Evolutionary conservation across 23 red algal species (phyloP).

Genomic region (Gracilaria caudata): DNA sequence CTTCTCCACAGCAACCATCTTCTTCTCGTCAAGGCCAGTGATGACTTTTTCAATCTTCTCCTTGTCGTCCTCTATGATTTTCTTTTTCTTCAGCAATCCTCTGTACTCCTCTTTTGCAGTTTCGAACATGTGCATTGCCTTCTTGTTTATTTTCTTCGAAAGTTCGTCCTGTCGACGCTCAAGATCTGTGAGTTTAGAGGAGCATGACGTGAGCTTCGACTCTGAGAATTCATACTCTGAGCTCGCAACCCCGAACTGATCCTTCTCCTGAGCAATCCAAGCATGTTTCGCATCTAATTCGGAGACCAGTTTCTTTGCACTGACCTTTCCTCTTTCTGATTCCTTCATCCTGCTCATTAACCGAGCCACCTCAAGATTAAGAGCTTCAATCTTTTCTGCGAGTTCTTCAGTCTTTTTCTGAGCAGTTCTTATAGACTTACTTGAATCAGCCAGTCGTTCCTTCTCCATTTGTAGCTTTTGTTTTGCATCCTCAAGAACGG

Average conservation of each 20-base stretch:
- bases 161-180: conserved; percentile 53
- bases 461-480: conserved; percentile 26
- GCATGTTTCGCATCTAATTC: conserved; percentile 37
- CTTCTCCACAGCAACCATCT: conserved; percentile 88
- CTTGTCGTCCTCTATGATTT: conserved; percentile 92
- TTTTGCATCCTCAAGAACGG: conserved; percentile 42
- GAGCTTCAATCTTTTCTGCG: conserved; percentile 53
- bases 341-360: conserved; percentile 62
- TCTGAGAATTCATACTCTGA: conserved; percentile 72
- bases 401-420: conserved; percentile 39
- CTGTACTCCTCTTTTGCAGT: conserved; percentile 93
- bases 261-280: conserved; percentile 69
- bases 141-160: conserved; percentile 83
- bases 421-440: conserved; percentile 11
- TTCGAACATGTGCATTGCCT: conserved; percentile 91
- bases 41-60: conserved; percentile 93
- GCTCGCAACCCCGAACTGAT: conserved; percentile 26
- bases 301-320: conserved; percentile 35
- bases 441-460: conserved; percentile 32
- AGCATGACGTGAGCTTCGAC: neutral
- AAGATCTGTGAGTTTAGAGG: conserved; percentile 35
- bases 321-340: conserved; percentile 30
- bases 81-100: conserved; percentile 88
- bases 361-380: conserved; percentile 48
- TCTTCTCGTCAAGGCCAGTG: conserved; percentile 93